Percentiles rank a stretch among this genome's conserved stretches.
Evolutionary conservation across 1,284 basidiomycete species (phyloP).

Genomic region (Sphaerobolus stellatus): DNA sequence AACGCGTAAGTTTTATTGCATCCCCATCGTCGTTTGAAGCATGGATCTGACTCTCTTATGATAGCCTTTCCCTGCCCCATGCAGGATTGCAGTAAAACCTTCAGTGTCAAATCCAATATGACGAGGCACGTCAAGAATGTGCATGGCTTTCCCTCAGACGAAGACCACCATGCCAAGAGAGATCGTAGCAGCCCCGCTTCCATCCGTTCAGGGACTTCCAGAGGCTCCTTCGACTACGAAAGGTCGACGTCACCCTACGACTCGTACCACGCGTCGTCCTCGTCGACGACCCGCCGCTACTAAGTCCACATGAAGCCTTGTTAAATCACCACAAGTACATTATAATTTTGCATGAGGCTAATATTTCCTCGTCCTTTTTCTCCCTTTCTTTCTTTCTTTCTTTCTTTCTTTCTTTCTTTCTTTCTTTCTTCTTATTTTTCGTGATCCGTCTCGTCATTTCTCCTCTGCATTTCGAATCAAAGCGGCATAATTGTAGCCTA

Average conservation of each 20-base stretch:
- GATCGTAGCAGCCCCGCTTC: background rate
- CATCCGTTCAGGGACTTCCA: background rate
- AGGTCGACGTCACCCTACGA: background rate
- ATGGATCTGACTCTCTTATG: background rate
- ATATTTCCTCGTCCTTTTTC: too few relatives aligned
- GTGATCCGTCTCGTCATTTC: too few relatives aligned
- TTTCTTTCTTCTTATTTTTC: too few relatives aligned
- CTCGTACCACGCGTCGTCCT: constrained; percentile 4
- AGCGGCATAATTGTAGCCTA: too few relatives aligned
- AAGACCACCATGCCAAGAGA: too few relatives aligned
- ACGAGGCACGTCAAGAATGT: background rate
- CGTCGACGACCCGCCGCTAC: background rate
- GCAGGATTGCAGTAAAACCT: constrained; percentile 3
- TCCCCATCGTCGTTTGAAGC: background rate
- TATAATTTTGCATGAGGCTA: too few relatives aligned
- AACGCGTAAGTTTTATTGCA: background rate
- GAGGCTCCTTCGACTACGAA: background rate
- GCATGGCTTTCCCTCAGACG: background rate
- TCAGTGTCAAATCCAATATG: constrained; percentile 10
- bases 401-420: too few relatives aligned
- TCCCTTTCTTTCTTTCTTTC: too few relatives aligned
- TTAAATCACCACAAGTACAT: background rate
- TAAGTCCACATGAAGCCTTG: background rate
- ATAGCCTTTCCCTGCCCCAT: constrained; percentile 6
- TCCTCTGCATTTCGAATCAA: too few relatives aligned